phyloP scores from a whole-genome alignment of 257 asterid genomes.

The Fraxinus americana region DNA sequence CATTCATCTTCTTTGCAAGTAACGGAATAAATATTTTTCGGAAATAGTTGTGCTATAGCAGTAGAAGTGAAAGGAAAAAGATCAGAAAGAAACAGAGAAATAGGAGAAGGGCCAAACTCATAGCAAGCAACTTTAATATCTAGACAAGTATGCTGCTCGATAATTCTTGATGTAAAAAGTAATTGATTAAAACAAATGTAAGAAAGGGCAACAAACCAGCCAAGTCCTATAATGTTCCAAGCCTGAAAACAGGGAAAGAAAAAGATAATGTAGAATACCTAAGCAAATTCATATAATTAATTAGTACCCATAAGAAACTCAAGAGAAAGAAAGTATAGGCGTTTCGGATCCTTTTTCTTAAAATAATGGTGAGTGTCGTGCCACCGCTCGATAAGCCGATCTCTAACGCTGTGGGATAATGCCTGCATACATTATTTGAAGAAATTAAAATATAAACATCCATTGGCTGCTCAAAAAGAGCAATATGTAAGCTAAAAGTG shows the following conservation, averaged over 20 bases:
- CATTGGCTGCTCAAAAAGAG: not conserved
- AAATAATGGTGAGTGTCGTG: slow-evolving; percentile 53
- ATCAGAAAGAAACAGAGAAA: not conserved
- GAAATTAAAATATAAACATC: slow-evolving; percentile 19
- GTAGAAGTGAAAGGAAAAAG: not conserved
- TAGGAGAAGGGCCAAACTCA: not conserved
- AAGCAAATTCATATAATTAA: slow-evolving; percentile 3
- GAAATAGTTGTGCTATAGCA: not conserved
- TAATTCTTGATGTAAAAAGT: not conserved
- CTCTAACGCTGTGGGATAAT: slow-evolving; percentile 51
- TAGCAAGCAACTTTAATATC: not conserved
- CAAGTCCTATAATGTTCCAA: not conserved
- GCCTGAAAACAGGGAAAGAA: slow-evolving; percentile 16
- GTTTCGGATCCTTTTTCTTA: slow-evolving; percentile 55
- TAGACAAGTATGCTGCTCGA: not conserved
- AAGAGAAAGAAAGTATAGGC: slow-evolving; percentile 54
- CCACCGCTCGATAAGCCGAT: slow-evolving; percentile 59
- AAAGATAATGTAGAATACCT: not conserved
- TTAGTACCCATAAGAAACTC: slow-evolving; percentile 58
- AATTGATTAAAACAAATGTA: not conserved
- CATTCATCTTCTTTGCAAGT: slow-evolving; percentile 6
- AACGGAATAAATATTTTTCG: not conserved
- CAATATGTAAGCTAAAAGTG: not conserved
- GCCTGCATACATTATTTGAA: slow-evolving; percentile 37
- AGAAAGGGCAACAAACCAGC: not conserved